These are phyloP conservation scores for Kregervanrija delftensis DNA, from an alignment of 805 yeast species.

Conservation along the genomic window DNA sequence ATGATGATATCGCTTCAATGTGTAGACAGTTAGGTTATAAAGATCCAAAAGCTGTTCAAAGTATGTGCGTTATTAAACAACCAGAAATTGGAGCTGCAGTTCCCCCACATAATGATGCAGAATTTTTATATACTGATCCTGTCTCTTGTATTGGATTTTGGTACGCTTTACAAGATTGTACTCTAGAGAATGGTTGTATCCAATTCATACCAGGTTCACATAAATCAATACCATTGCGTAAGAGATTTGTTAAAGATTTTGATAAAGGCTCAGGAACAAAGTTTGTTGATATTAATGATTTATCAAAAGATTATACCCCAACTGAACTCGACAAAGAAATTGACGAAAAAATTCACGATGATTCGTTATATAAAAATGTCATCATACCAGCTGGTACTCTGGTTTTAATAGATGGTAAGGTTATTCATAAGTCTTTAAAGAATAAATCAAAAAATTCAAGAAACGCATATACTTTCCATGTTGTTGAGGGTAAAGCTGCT, in stretches of 20 bases:
- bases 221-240: slow-evolving; percentile 44
- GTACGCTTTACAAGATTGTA: slow-evolving; percentile 76
- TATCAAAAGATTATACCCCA: slow-evolving; percentile 15
- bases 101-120: slow-evolving; percentile 73
- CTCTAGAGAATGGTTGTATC: slow-evolving; percentile 58
- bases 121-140: slow-evolving; percentile 66
- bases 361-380: slow-evolving; percentile 39
- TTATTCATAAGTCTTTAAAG: slow-evolving; percentile 62
- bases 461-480: slow-evolving; percentile 74
- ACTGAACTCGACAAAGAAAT: slow-evolving; percentile 18
- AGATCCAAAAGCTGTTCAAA: slow-evolving; percentile 69
- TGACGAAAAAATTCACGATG: slow-evolving; percentile 26
- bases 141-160: slow-evolving; percentile 71
- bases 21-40: slow-evolving; percentile 44
- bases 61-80: slow-evolving; percentile 76
- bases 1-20: slow-evolving; percentile 41
- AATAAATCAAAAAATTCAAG: slow-evolving; percentile 52
- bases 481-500: slow-evolving; percentile 57
- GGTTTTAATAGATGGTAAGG: slow-evolving; percentile 64
- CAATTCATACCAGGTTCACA: slow-evolving; percentile 69
- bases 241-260: slow-evolving; percentile 54
- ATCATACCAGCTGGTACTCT: slow-evolving; percentile 68
- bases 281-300: slow-evolving; percentile 31
- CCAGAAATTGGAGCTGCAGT: slow-evolving; percentile 69
- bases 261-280: slow-evolving; percentile 49